Evolutionary conservation across 2,329 filamentous ascomycete species (phyloP).

Genomic region (Aspergillus sp.): DNA sequence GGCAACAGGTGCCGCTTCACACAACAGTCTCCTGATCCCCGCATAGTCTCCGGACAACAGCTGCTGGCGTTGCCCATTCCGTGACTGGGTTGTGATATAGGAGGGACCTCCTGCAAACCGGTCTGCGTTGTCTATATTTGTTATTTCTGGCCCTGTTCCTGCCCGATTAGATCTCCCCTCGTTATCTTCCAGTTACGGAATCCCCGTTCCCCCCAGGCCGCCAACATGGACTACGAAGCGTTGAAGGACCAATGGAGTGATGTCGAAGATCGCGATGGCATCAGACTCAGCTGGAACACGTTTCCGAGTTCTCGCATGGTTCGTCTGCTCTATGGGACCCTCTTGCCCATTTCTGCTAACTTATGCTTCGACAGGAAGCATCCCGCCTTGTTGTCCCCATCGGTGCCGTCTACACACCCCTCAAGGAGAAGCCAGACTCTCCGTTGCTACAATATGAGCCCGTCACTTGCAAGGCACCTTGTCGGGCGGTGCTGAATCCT

Average conservation of each 20-base stretch:
- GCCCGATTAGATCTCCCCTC: conserved; percentile 24
- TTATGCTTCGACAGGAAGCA: conserved; percentile 67
- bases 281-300: conserved; percentile 97
- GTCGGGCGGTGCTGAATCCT: conserved; percentile 92
- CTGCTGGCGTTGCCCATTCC: conserved; percentile 32
- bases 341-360: conserved; percentile 28
- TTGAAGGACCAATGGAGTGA: conserved; percentile 96
- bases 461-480: conserved; percentile 93
- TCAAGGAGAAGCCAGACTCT: conserved; percentile 89
- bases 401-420: conserved; percentile 88
- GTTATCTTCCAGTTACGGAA: conserved; percentile 27
- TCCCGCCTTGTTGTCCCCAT: conserved; percentile 94
- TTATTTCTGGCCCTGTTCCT: conserved; percentile 19
- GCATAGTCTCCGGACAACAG: conserved; percentile 32
- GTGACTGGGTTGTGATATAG: conserved; percentile 36
- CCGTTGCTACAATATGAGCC: conserved; percentile 93
- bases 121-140: conserved; percentile 23
- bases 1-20: conserved; percentile 34
- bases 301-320: conserved; percentile 98
- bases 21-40: conserved; percentile 37
- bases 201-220: conserved; percentile 23
- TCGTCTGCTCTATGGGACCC: conserved; percentile 32
- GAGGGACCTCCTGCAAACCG: conserved; percentile 22
- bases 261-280: conserved; percentile 92
- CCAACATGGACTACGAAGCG: conserved; percentile 83